These are phyloP conservation scores for Mortierella sp. DNA, from an alignment of 371 early-diverging fungal genomes.

Conservation along the genomic window DNA sequence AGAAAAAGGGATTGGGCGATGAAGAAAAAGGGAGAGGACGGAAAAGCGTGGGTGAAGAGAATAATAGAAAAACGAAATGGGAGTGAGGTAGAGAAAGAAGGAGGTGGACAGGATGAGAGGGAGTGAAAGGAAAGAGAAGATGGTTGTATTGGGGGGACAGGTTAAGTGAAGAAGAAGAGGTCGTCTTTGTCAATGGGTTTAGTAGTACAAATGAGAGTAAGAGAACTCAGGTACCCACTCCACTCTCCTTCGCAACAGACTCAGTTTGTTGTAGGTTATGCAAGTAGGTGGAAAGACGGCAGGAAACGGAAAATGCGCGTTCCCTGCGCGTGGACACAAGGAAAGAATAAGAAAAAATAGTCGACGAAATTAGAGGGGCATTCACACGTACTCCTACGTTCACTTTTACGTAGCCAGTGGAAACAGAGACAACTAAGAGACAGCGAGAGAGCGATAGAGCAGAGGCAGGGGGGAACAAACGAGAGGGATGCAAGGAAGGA, in stretches of 20 bases:
- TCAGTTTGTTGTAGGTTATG: too few relatives aligned
- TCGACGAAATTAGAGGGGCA: not conserved
- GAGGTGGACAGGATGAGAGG: not conserved
- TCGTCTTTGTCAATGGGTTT: too few relatives aligned
- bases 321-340: too few relatives aligned
- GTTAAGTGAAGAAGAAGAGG: not conserved
- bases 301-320: too few relatives aligned
- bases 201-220: not conserved
- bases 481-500: not conserved
- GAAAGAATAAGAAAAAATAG: too few relatives aligned
- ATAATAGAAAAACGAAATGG: not conserved
- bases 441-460: not conserved
- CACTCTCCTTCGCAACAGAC: too few relatives aligned
- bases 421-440: not conserved
- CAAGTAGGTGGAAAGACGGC: too few relatives aligned
- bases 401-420: not conserved
- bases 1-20: not conserved
- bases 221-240: not conserved
- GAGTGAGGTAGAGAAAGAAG: not conserved
- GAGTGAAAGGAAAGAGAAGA: not conserved
- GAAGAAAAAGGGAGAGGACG: not conserved
- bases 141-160: not conserved
- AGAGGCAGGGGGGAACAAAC: not conserved
- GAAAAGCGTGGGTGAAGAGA: not conserved
- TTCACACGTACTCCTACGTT: not conserved